Percentiles rank a stretch among this genome's conserved stretches.
These are phyloP conservation scores for Graphilbum sp. DNA, from an alignment of 2,329 filamentous ascomycete genomes.

Conservation along the genomic window DNA sequence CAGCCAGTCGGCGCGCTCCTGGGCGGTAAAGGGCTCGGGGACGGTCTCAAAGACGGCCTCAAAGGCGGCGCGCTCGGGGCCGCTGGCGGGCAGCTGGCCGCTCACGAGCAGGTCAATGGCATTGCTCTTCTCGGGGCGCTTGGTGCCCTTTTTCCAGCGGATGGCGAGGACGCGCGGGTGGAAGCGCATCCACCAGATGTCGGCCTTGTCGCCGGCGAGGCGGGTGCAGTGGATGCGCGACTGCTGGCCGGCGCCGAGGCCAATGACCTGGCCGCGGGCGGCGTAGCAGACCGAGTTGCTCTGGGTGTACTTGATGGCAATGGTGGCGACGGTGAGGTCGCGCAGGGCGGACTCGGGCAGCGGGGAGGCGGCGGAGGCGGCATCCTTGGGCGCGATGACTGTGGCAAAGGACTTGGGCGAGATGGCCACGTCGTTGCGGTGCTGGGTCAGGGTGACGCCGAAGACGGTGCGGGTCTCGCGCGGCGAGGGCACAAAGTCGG, in stretches of 20 bases:
- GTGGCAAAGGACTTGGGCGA: slow-evolving; percentile 70
- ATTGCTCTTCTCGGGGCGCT: slow-evolving; percentile 95
- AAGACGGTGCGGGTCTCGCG: slow-evolving; percentile 80
- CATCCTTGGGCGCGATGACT: slow-evolving; percentile 74
- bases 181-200: slow-evolving; percentile 99
- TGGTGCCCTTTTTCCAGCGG: slow-evolving; percentile 95
- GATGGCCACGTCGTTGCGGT: slow-evolving; percentile 84
- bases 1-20: slow-evolving; percentile 80
- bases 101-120: slow-evolving; percentile 91
- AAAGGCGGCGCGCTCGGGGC: slow-evolving; percentile 72
- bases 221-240: slow-evolving; percentile 97
- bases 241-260: slow-evolving; percentile 90
- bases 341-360: slow-evolving; percentile 71
- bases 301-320: slow-evolving; percentile 96
- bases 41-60: slow-evolving; percentile 84
- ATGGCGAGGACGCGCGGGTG: slow-evolving; percentile 74
- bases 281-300: slow-evolving; percentile 99
- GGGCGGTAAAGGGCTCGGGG: slow-evolving; percentile 61
- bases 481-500: slow-evolving; percentile 64
- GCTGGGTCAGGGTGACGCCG: slow-evolving; percentile 74
- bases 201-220: slow-evolving; percentile 91
- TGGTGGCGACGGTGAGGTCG: slow-evolving; percentile 87
- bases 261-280: slow-evolving; percentile 80
- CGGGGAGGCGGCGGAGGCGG: too few relatives aligned
- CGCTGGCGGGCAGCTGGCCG: slow-evolving; percentile 69